Evolutionary conservation across 2,329 filamentous ascomycete genomes (phyloP).

Genomic region (Cordyceps pruinosa): DNA sequence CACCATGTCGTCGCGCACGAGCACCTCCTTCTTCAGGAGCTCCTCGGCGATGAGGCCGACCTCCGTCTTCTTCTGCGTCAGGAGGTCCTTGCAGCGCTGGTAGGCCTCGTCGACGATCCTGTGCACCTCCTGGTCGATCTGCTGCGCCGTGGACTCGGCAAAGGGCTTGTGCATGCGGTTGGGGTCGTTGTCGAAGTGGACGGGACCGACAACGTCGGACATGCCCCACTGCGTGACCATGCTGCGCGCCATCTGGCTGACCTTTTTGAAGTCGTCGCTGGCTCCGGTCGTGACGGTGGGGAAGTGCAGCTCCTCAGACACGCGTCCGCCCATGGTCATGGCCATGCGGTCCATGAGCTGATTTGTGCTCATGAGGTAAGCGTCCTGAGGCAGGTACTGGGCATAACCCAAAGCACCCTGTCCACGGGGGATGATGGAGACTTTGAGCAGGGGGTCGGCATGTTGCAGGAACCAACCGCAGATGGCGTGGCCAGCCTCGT

Average conservation of each 20-base stretch:
- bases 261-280: conserved; percentile 97
- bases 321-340: conserved; percentile 93
- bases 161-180: conserved; percentile 90
- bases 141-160: conserved; percentile 85
- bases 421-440: conserved; percentile 95
- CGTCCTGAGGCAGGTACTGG: conserved; percentile 91
- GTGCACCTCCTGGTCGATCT: conserved; percentile 86
- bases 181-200: conserved; percentile 81
- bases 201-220: conserved; percentile 86
- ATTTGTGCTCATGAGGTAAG: conserved; percentile 90
- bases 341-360: conserved; percentile 99
- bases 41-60: conserved; percentile 89
- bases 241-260: conserved; percentile 86
- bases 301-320: conserved; percentile 95
- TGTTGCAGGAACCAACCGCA: conserved; percentile 97
- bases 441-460: conserved; percentile 95
- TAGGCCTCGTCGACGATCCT: conserved; percentile 91
- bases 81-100: conserved; percentile 76
- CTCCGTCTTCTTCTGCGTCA: conserved; percentile 80
- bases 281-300: conserved; percentile 92
- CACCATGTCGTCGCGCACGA: conserved; percentile 87
- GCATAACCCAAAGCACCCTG: conserved; percentile 92
- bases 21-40: conserved; percentile 82
- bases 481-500: conserved; percentile 96
- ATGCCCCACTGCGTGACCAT: conserved; percentile 99